Conservation (phyloP, 73 alveolate genomes). For the Tetrahymena thermophila region DNA sequence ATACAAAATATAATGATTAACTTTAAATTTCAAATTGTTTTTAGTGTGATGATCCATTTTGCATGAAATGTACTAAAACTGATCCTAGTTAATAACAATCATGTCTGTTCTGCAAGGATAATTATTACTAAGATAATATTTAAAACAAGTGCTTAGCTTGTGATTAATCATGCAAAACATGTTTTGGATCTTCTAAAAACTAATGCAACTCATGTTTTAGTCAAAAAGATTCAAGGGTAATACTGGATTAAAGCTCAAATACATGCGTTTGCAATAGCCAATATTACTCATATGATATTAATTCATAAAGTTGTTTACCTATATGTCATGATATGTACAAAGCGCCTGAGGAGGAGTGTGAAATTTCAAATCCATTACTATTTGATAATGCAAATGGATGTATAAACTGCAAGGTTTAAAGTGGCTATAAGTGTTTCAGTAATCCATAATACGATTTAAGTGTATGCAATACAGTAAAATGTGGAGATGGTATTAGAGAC, state of each 20-base stretch:
- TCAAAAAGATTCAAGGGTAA: not conserved
- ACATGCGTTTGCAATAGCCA: not conserved
- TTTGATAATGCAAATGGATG: not conserved
- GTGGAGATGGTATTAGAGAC: not conserved
- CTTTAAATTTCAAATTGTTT: not conserved
- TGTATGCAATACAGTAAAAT: not conserved
- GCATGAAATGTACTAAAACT: not conserved
- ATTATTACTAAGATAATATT: not conserved
- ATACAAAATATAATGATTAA: not conserved
- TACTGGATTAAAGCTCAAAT: not conserved
- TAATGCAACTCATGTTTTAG: not conserved
- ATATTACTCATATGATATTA: not conserved
- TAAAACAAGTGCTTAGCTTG: not conserved
- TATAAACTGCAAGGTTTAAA: not conserved
- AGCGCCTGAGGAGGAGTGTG: not conserved
- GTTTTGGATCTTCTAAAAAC: not conserved
- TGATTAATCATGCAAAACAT: not conserved
- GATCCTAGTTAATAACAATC: not conserved
- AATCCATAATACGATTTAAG: not conserved
- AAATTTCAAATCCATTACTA: not conserved
- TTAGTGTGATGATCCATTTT: not conserved
- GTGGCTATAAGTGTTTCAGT: not conserved
- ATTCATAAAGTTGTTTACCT: not conserved
- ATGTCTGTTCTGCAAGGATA: not conserved
- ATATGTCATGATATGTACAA: not conserved